phyloP scores from a whole-genome alignment of 2,329 filamentous ascomycete genomes.

The Paracorniculantispora psalliotae region DNA sequence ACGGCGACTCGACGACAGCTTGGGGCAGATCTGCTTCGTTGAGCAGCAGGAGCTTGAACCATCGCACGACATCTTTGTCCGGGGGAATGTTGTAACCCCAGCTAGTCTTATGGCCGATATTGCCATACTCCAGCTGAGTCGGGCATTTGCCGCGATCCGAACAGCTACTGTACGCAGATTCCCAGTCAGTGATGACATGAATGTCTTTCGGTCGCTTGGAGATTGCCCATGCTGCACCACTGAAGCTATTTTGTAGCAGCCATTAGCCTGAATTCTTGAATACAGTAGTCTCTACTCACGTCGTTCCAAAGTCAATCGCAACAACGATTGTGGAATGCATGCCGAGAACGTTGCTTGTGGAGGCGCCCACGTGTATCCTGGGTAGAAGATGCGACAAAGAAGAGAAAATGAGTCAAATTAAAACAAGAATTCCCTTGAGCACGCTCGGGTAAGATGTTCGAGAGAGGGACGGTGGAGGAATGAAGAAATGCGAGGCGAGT shows the following conservation, averaged over 20 bases:
- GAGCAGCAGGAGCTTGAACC: conserved; percentile 40
- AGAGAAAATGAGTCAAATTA: too few species aligned
- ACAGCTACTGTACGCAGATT: conserved; percentile 17
- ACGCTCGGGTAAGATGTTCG: too few species aligned
- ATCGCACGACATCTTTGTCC: conserved; percentile 24
- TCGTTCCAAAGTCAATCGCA: conserved; percentile 45
- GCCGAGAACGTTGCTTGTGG: background rate
- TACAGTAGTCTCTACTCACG: conserved; percentile 23
- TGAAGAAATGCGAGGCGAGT: too few species aligned
- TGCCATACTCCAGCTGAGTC: conserved; percentile 21
- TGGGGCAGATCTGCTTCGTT: conserved; percentile 25
- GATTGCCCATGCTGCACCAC: conserved; percentile 36
- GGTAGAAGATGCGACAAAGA: too few species aligned
- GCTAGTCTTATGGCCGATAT: fast-evolving
- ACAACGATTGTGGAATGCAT: conserved; percentile 25
- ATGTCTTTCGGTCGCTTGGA: conserved; percentile 23
- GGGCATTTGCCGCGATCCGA: conserved; percentile 30
- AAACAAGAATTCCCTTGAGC: too few species aligned
- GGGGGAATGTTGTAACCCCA: conserved; percentile 31
- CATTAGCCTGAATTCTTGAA: background rate
- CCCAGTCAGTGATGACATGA: conserved; percentile 29
- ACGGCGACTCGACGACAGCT: conserved; percentile 18
- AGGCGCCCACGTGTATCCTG: too few species aligned
- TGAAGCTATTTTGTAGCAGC: conserved; percentile 24
- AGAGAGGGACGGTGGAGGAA: too few species aligned